A percentile compares a stretch with the other conserved stretches of the same genome.
phyloP scores from a whole-genome alignment of 176 grass and related monocot species.

The Thinopyrum elongatum region DNA sequence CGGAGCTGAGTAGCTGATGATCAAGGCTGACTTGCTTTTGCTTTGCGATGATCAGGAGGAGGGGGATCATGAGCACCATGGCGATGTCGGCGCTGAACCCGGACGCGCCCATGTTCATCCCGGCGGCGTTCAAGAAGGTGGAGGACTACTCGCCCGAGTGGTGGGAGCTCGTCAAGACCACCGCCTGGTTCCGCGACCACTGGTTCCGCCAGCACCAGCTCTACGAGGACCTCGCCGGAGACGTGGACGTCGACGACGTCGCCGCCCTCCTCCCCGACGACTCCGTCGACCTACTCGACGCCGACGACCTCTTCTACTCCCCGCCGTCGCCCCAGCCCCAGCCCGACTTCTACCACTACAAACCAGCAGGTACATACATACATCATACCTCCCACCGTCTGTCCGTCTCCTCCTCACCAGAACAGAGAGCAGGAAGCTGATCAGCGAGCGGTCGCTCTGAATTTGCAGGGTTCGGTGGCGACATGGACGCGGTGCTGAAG shows the following conservation, averaged over 20 bases:
- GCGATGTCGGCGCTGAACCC: slow-evolving; percentile 80
- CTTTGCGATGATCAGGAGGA: background rate
- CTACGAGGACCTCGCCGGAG: slow-evolving; percentile 54
- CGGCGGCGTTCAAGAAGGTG: slow-evolving; percentile 72
- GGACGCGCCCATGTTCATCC: slow-evolving; percentile 89
- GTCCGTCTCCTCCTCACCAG: background rate
- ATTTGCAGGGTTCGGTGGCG: slow-evolving; percentile 17
- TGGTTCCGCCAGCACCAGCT: slow-evolving; percentile 81
- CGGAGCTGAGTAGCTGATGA: background rate
- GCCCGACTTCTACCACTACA: background rate
- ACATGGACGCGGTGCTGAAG: slow-evolving; percentile 43
- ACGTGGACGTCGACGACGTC: slow-evolving; percentile 39
- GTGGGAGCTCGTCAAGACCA: slow-evolving; percentile 94
- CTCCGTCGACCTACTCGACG: slow-evolving; percentile 66
- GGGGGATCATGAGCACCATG: slow-evolving; percentile 22
- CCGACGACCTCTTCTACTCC: slow-evolving; percentile 53
- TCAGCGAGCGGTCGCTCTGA: background rate
- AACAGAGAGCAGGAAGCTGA: background rate
- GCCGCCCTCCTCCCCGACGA: slow-evolving; percentile 70
- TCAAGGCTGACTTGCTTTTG: background rate
- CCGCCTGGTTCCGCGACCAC: slow-evolving; percentile 93
- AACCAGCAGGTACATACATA: background rate
- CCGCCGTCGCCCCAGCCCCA: background rate
- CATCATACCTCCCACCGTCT: background rate
- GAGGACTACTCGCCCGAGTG: slow-evolving; percentile 96